A percentile compares a stretch with the other conserved stretches of the same genome.
These are phyloP conservation scores for Neurospora sp. DNA, from an alignment of 495 filamentous ascomycete genomes.

Conservation along the genomic window DNA sequence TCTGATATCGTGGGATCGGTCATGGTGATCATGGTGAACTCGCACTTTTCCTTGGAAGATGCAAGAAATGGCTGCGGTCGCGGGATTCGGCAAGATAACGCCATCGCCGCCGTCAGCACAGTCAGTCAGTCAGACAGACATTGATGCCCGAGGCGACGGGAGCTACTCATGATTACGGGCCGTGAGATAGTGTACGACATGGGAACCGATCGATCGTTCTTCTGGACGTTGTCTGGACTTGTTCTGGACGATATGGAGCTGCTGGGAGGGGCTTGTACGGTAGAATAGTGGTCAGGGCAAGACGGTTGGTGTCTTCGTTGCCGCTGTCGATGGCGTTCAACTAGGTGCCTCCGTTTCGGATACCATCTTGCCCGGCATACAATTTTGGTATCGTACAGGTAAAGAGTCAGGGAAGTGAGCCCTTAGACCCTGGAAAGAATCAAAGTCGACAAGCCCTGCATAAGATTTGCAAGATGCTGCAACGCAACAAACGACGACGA, in stretches of 20 bases:
- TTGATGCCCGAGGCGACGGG: background rate
- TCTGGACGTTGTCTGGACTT: background rate
- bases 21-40: background rate
- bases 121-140: background rate
- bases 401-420: background rate
- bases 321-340: background rate
- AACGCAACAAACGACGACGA: background rate
- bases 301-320: background rate
- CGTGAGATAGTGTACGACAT: background rate
- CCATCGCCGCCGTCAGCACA: background rate
- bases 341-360: background rate
- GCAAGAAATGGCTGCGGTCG: background rate
- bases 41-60: background rate
- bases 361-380: background rate
- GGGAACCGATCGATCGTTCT: background rate
- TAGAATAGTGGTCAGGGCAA: background rate
- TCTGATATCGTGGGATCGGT: background rate
- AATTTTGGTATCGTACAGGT: background rate
- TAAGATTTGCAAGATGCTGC: background rate
- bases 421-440: background rate
- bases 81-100: background rate
- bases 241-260: background rate
- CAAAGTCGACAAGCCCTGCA: background rate
- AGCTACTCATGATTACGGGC: background rate
- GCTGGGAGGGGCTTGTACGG: background rate